Evolutionary conservation across 306 rosid genomes (phyloP), one percentile per base, ranked within the genome.

Genomic region (Vicia sativa): DNA sequence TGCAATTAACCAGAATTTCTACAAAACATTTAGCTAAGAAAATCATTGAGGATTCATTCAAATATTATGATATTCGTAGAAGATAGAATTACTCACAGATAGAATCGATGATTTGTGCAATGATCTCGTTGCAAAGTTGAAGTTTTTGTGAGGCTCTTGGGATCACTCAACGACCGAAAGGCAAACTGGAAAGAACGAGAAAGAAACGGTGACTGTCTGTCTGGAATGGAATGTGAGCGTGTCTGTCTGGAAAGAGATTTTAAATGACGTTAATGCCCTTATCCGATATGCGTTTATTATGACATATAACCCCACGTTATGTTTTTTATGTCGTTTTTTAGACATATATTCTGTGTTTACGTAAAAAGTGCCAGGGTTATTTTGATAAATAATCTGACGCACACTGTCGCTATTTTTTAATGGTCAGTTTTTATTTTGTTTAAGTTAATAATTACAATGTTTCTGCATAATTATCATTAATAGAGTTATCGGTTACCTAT

Each of bases 51-150:
- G 23, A 16, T 3, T 16, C 6, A 49, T 49, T 9, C 6, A 11
- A 44, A 6, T 3, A 16, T 0, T 56, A 39, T 2, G 69, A 75
- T 59, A 75, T 59, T 26, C 12, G 43, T 42, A 59, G 43, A 65
- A 76, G 62, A 11, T 16, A 19, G 0, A 35, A 74, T 39, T 37
- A 81, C 90, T 75, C 65, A 89, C 90, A 52, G 65, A 62, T 37
- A 59, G 49, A 63, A 73, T 73, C 50, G 54, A 21, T 35, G 73
- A 62, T 15, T 71, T 79, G 31, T 28, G 67, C 18, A 50, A 62
- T 31, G 15, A 26, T 58, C 60, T 71, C 55, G 39, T 74, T 23
- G 55, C 59, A 69, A 62, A 43, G 73, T 38, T 55, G 35, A 60
- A 7, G 10, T 13, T 63, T 69, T 74, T 72, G 65, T 49, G 35